Percentiles rank a stretch among this genome's conserved stretches.
phyloP scores from a whole-genome alignment of 257 asterid species.

The Lithospermum erythrorhizon region DNA sequence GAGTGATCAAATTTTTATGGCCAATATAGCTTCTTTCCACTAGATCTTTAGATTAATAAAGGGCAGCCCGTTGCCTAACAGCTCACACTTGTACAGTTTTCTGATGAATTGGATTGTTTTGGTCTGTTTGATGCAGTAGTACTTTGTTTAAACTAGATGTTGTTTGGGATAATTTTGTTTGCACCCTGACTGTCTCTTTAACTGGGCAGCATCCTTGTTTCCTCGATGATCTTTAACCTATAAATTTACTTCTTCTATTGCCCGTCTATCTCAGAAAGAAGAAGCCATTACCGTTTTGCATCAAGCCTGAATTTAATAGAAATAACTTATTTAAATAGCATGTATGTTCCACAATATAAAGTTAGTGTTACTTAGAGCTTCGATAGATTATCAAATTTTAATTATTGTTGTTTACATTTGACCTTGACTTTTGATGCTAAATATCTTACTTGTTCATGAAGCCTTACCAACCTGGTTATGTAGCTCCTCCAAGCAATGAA shows the following conservation, averaged over 20 bases:
- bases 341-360: neutral
- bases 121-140: neutral
- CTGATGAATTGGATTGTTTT: neutral
- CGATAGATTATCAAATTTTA: neutral
- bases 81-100: neutral
- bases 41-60: neutral
- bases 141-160: neutral
- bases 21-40: neutral
- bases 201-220: no score
- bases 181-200: no score
- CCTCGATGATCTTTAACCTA: no score
- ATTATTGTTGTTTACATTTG: neutral
- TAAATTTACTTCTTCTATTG: no score
- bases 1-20: neutral
- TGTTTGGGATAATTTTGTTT: no score
- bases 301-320: neutral
- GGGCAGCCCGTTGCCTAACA: neutral
- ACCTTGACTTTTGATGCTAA: neutral
- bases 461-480: conserved; percentile 3
- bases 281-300: neutral
- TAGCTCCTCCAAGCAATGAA: conserved; percentile 5
- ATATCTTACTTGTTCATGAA: neutral
- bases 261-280: neutral
- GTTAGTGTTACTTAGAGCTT: neutral
- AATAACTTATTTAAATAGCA: neutral